phyloP scores from a whole-genome alignment of 2,329 filamentous ascomycete species.

The Davidsoniella neocaledoniae region DNA sequence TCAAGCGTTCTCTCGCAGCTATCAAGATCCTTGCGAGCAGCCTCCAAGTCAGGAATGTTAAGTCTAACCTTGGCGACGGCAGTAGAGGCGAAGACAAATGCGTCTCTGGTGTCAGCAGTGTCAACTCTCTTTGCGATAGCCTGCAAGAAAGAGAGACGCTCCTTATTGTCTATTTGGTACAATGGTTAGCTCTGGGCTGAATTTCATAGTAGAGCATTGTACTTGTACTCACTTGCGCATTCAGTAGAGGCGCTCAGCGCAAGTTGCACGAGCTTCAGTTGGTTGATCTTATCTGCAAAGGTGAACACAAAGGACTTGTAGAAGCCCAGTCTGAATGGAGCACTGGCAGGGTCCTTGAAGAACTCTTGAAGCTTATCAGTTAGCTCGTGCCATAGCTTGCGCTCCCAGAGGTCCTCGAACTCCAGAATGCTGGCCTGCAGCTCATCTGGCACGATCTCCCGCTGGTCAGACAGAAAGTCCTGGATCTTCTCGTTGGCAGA shows the following conservation, averaged over 20 bases:
- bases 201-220: neutral
- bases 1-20: slow-evolving; percentile 78
- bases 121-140: slow-evolving; percentile 76
- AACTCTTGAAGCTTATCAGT: slow-evolving; percentile 77
- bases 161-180: slow-evolving; percentile 54
- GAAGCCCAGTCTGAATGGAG: slow-evolving; percentile 68
- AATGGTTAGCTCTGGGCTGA: neutral
- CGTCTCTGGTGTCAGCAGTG: slow-evolving; percentile 84
- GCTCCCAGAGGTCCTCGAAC: slow-evolving; percentile 95
- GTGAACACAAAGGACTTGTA: slow-evolving; percentile 91
- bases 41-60: slow-evolving; percentile 60
- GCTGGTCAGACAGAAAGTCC: slow-evolving; percentile 82
- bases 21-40: slow-evolving; percentile 72
- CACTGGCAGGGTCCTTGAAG: slow-evolving; percentile 70
- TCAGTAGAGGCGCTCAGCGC: slow-evolving; percentile 75
- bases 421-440: slow-evolving; percentile 75
- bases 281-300: slow-evolving; percentile 98
- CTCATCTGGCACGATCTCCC: slow-evolving; percentile 72
- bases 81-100: slow-evolving; percentile 83
- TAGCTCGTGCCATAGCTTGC: slow-evolving; percentile 97
- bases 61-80: slow-evolving; percentile 81
- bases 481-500: slow-evolving; percentile 56
- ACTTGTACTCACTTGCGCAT: slow-evolving; percentile 46
- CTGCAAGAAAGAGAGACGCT: slow-evolving; percentile 72
- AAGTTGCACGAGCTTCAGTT: slow-evolving; percentile 86